A percentile compares a stretch with the other conserved stretches of the same genome.
Conservation (phyloP, 2,329 filamentous ascomycete species). For the Beauveria scarabaeidicola region DNA sequence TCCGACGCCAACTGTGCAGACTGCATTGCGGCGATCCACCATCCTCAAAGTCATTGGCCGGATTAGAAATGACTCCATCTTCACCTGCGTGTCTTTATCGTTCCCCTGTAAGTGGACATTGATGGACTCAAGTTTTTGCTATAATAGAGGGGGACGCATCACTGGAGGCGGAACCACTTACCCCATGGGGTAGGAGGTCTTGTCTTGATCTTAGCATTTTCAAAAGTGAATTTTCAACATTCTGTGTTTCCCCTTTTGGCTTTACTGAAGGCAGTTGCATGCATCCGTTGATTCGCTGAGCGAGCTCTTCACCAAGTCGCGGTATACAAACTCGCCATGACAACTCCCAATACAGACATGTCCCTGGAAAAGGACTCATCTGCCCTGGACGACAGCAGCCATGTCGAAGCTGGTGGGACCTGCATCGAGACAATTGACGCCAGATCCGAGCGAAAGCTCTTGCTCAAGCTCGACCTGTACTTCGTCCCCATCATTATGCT, state of each 20-base stretch:
- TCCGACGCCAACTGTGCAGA: neutral
- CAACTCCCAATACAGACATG: neutral
- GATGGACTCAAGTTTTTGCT: neutral
- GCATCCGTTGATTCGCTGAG: neutral
- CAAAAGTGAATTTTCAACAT: too few relatives aligned
- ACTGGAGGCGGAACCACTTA: neutral
- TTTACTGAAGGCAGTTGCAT: too few relatives aligned
- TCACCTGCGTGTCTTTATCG: neutral
- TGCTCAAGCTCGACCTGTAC: slow-evolving; percentile 24
- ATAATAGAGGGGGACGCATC: neutral
- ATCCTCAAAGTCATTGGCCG: neutral
- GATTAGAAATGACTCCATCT: neutral
- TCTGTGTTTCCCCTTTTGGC: too few relatives aligned
- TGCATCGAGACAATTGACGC: slow-evolving; percentile 20
- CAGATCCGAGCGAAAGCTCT: slow-evolving; percentile 20
- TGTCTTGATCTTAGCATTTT: neutral
- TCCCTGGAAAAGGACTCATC: slow-evolving; percentile 1
- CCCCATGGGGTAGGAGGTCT: neutral
- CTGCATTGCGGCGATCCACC: neutral
- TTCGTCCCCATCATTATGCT: slow-evolving; percentile 41
- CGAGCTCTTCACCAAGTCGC: neutral
- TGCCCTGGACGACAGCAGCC: neutral
- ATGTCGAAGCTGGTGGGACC: neutral
- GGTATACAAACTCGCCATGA: neutral
- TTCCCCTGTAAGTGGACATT: neutral